Conservation (phyloP, 352 stramenopile species). For the Pythium guiyangense region DNA sequence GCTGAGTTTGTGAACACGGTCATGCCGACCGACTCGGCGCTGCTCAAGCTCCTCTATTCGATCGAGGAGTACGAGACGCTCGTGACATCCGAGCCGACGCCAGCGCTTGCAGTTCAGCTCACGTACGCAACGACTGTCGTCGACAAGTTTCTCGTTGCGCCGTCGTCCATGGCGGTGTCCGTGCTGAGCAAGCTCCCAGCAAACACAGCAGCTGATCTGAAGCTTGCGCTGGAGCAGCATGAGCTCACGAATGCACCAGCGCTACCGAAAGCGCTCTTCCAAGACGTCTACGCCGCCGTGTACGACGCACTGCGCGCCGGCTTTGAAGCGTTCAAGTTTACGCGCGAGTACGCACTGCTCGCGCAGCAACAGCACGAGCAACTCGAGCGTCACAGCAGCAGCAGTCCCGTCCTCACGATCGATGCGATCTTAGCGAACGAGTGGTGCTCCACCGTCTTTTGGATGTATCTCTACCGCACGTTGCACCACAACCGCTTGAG, state of each 20-base stretch:
- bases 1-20: slow-evolving; percentile 37
- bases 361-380: slow-evolving; percentile 15
- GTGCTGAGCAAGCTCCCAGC: slow-evolving; percentile 9
- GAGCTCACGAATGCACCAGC: not conserved
- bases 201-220: slow-evolving; percentile 1
- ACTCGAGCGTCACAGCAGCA: not conserved
- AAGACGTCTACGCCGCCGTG: slow-evolving; percentile 21
- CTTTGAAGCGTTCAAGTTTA: slow-evolving; percentile 30
- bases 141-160: slow-evolving; percentile 19
- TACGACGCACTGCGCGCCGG: slow-evolving; percentile 19
- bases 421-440: slow-evolving; percentile 59
- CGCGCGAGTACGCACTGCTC: slow-evolving; percentile 25
- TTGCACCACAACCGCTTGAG: slow-evolving; percentile 47
- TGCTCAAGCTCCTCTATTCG: slow-evolving; percentile 33
- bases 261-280: slow-evolving; percentile 25
- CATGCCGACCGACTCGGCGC: slow-evolving; percentile 26
- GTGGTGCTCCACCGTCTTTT: slow-evolving; percentile 71
- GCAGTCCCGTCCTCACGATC: slow-evolving; percentile 24
- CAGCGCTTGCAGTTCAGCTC: slow-evolving; percentile 18
- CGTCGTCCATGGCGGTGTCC: not conserved
- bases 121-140: slow-evolving; percentile 25
- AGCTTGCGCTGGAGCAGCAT: slow-evolving; percentile 7
- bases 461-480: slow-evolving; percentile 58
- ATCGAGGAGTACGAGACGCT: slow-evolving; percentile 43
- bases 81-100: slow-evolving; percentile 16